These are phyloP conservation scores for Lichtheimia ornata DNA, from an alignment of 371 early-diverging fungal species.

Conservation along the genomic window DNA sequence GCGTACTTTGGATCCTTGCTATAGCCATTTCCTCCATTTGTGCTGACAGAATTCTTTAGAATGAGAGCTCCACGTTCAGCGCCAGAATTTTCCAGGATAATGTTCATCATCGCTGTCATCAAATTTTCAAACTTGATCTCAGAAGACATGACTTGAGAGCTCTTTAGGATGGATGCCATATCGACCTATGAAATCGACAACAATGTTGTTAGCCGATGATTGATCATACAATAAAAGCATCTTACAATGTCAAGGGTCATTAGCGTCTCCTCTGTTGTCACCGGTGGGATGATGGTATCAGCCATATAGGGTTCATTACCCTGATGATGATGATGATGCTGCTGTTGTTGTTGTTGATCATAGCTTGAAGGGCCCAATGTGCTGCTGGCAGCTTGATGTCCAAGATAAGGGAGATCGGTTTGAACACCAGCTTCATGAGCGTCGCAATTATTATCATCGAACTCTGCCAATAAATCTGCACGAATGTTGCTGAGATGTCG, in stretches of 20 bases:
- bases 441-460: constrained; percentile 34
- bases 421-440: constrained; percentile 37
- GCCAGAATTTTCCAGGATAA: constrained; percentile 49
- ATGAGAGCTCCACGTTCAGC: constrained; percentile 51
- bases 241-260: constrained; percentile 47
- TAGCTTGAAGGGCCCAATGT: not conserved
- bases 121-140: constrained; percentile 48
- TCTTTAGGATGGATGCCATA: constrained; percentile 51
- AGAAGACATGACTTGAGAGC: constrained; percentile 48
- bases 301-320: not conserved
- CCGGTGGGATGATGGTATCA: constrained; percentile 25
- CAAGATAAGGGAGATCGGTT: constrained; percentile 42
- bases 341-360: too few relatives aligned
- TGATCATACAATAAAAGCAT: not conserved
- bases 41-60: constrained; percentile 15
- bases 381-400: constrained; percentile 39
- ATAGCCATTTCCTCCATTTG: too few relatives aligned
- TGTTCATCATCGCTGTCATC: constrained; percentile 43
- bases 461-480: constrained; percentile 19
- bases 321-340: too few relatives aligned
- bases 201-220: not conserved
- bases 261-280: constrained; percentile 44
- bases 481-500: constrained; percentile 31
- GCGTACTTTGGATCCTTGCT: constrained; percentile 33
- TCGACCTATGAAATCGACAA: constrained; percentile 14